Evolutionary conservation across 495 filamentous ascomycete species (phyloP).

Genomic region (Tuber borchii): DNA sequence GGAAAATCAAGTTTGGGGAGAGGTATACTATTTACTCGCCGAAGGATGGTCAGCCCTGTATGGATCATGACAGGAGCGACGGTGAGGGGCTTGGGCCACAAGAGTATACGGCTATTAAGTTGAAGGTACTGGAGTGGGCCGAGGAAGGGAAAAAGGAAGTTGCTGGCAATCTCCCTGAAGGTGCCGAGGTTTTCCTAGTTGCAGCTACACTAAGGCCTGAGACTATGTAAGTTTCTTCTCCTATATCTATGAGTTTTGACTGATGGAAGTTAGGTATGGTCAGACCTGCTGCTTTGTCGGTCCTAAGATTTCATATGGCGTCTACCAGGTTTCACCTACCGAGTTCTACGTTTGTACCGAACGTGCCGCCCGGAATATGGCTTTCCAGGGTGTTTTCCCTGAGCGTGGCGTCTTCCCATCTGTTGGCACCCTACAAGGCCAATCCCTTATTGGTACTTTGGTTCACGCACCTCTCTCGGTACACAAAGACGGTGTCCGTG

Average conservation of each 20-base stretch:
- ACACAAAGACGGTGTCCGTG: conserved; percentile 71
- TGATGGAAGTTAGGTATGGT: conserved; percentile 55
- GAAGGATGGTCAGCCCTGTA: conserved; percentile 94
- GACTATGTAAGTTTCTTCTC: conserved; percentile 58
- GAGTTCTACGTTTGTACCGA: conserved; percentile 83
- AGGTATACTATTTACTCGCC: conserved; percentile 93
- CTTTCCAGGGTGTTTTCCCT: conserved; percentile 81
- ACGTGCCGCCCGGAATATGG: conserved; percentile 88
- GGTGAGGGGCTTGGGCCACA: conserved; percentile 87
- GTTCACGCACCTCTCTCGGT: conserved; percentile 87
- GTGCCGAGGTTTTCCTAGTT: conserved; percentile 77
- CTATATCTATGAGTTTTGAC: background rate
- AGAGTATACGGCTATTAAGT: conserved; percentile 86
- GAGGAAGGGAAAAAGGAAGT: conserved; percentile 61
- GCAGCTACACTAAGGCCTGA: conserved; percentile 89
- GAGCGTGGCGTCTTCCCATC: conserved; percentile 67
- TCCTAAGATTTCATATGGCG: conserved; percentile 79
- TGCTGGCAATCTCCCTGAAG: conserved; percentile 69
- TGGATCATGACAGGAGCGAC: conserved; percentile 90
- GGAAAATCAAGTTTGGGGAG: conserved; percentile 91
- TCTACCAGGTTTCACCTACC: conserved; percentile 75
- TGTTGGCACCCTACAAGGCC: conserved; percentile 63
- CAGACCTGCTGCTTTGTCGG: conserved; percentile 95
- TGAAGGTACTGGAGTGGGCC: conserved; percentile 82
- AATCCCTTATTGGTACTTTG: conserved; percentile 75